Evolutionary conservation across 371 early-diverging fungal genomes (phyloP).

Genomic region (Zopfochytrium polystomum): DNA sequence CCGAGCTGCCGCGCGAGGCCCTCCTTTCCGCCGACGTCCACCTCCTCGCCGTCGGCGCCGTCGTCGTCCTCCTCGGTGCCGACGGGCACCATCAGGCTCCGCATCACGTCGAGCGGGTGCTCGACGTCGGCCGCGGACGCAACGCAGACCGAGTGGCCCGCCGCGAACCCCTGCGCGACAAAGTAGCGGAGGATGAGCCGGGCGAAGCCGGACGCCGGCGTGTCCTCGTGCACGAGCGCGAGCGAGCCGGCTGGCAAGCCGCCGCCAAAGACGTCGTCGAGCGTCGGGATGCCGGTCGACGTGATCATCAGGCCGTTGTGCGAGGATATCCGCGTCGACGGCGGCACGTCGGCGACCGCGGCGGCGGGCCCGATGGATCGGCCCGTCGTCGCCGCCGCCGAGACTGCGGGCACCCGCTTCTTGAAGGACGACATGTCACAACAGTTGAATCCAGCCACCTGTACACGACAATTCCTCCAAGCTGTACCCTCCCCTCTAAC

Average conservation of each 20-base stretch:
- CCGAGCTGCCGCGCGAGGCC: constrained; percentile 15
- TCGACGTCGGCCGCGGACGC: constrained; percentile 45
- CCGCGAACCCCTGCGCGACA: constrained; percentile 79
- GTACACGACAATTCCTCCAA: too few relatives aligned
- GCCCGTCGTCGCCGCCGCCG: too few relatives aligned
- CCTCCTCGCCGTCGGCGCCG: constrained; percentile 38
- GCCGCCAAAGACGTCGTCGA: background rate
- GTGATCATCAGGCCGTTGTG: constrained; percentile 2
- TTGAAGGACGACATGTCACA: too few relatives aligned
- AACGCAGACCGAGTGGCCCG: constrained; percentile 69
- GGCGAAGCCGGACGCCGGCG: constrained; percentile 69
- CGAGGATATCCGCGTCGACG: constrained; percentile 1
- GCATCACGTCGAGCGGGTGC: constrained; percentile 53
- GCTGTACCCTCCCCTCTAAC: too few relatives aligned
- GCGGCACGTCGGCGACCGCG: too few relatives aligned
- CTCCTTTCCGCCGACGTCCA: constrained; percentile 1
- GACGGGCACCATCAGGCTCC: constrained; percentile 60
- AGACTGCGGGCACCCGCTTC: too few relatives aligned
- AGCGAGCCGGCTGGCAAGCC: background rate
- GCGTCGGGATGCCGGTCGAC: constrained; percentile 3
- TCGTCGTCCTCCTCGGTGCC: constrained; percentile 38
- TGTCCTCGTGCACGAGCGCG: background rate
- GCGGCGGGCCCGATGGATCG: too few relatives aligned
- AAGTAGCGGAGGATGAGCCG: constrained; percentile 74
- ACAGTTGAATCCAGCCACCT: too few relatives aligned